A percentile compares a stretch with the other conserved stretches of the same genome.
Conservation (phyloP, 78 protist genomes). For the Cavenderia fasciculata region DNA sequence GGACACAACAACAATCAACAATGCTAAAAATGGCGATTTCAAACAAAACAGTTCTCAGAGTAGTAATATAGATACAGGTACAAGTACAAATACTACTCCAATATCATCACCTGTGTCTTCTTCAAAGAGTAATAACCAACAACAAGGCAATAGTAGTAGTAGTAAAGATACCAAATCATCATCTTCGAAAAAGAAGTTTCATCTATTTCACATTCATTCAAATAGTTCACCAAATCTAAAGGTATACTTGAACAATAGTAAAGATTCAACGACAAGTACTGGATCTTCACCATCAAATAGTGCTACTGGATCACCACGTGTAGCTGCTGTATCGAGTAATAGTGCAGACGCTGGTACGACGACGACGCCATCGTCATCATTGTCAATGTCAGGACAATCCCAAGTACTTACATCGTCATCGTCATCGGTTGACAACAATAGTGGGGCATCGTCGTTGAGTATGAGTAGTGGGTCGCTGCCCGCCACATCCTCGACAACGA, state of each 20-base stretch:
- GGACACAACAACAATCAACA: not conserved
- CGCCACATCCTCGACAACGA: not conserved
- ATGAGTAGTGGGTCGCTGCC: not conserved
- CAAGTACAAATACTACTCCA: too few relatives aligned
- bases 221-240: slow-evolving; percentile 21
- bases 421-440: not conserved
- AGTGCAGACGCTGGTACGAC: too few relatives aligned
- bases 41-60: not conserved
- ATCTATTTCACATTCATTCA: not conserved
- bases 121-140: too few relatives aligned
- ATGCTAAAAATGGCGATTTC: not conserved
- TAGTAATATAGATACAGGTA: not conserved
- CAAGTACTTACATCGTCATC: slow-evolving; percentile 6
- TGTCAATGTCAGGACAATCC: not conserved
- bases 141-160: not conserved
- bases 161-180: not conserved
- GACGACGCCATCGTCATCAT: not conserved
- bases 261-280: not conserved
- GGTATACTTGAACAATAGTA: not conserved
- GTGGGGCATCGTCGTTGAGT: not conserved
- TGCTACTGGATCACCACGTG: not conserved
- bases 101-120: too few relatives aligned
- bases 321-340: too few relatives aligned
- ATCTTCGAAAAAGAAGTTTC: slow-evolving; percentile 6
- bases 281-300: not conserved